These are phyloP conservation scores for Sisymbrium irio DNA, from an alignment of 345 rosid species.

Conservation along the genomic window DNA sequence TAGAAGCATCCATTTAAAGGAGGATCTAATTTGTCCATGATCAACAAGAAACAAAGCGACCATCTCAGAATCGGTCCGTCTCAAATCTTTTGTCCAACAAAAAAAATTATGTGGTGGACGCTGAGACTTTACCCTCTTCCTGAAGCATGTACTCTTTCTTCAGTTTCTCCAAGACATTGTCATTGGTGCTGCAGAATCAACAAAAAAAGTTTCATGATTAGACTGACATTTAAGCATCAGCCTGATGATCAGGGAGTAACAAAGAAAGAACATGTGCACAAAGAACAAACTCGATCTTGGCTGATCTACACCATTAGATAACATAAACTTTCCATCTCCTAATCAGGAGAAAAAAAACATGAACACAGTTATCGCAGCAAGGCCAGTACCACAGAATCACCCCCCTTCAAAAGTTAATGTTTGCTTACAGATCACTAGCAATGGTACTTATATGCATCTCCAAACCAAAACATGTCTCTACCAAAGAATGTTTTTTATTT, in stretches of 20 bases:
- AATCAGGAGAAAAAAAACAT: neutral
- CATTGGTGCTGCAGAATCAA: slow-evolving; percentile 70
- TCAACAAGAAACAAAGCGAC: neutral
- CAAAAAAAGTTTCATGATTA: neutral
- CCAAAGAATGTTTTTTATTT: neutral
- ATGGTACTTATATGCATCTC: neutral
- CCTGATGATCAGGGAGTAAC: neutral
- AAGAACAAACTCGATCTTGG: neutral
- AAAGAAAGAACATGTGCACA: neutral
- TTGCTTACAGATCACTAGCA: neutral
- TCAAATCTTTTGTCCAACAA: neutral
- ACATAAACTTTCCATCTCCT: neutral
- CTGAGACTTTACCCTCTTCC: slow-evolving; percentile 51
- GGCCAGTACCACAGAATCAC: neutral
- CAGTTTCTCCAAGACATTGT: slow-evolving; percentile 82
- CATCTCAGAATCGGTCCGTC: neutral
- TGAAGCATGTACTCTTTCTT: slow-evolving; percentile 73
- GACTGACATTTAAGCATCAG: neutral
- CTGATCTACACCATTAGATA: neutral
- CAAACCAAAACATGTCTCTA: neutral
- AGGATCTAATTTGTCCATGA: neutral
- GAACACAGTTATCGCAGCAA: neutral
- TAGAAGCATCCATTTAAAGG: neutral
- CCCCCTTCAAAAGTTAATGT: neutral
- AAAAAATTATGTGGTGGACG: slow-evolving; percentile 9